Evolutionary conservation across 106 monocot genomes (phyloP).

Genomic region (Narthecium ossifragum): DNA sequence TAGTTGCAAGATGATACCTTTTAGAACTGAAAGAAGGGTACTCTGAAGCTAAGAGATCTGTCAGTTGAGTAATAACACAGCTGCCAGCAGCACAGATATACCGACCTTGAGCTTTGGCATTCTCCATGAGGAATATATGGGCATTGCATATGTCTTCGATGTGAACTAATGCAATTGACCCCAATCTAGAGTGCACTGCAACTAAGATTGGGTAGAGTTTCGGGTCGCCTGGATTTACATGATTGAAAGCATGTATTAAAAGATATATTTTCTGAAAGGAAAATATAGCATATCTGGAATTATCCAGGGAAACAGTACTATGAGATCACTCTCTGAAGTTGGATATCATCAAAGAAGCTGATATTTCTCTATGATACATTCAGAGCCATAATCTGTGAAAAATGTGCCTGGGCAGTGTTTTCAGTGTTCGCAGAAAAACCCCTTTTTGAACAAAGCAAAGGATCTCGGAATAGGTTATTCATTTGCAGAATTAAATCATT

Average conservation of each 20-base stretch:
- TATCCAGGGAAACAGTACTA: too few species aligned
- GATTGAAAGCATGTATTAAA: not conserved
- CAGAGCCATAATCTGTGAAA: too few species aligned
- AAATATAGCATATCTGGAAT: too few species aligned
- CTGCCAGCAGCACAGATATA: conserved; percentile 50
- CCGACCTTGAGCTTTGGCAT: conserved; percentile 25
- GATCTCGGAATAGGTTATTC: not conserved
- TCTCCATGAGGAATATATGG: conserved; percentile 66
- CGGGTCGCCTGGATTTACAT: not conserved
- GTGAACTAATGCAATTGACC: conserved; percentile 56
- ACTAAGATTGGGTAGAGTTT: conserved; percentile 3
- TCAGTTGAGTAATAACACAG: conserved; percentile 25
- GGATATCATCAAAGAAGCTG: too few species aligned
- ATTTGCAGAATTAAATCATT: not conserved
- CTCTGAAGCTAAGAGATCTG: conserved; percentile 14
- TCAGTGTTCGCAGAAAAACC: too few species aligned
- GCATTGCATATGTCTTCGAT: conserved; percentile 63
- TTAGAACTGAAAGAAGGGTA: conserved; percentile 20
- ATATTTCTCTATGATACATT: too few species aligned
- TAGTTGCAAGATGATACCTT: conserved; percentile 6
- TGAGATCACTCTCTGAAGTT: too few species aligned
- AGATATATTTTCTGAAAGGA: not conserved
- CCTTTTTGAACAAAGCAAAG: too few species aligned
- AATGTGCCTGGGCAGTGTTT: too few species aligned
- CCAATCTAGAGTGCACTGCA: conserved; percentile 54